A percentile compares a stretch with the other conserved stretches of the same genome.
phyloP scores from a whole-genome alignment of 75 land plant species.

The Cunninghamia lanceolata region DNA sequence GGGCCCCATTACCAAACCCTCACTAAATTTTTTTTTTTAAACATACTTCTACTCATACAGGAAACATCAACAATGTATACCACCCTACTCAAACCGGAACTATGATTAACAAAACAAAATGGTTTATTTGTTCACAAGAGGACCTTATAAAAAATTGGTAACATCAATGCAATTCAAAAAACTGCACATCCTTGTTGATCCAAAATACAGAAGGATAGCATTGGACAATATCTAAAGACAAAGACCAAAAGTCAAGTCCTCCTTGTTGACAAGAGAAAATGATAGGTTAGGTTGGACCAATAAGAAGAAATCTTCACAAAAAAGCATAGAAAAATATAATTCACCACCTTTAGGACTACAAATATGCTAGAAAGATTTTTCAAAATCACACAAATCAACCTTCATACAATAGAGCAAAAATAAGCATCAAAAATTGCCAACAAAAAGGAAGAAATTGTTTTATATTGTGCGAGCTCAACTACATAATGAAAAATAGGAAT shows the following conservation, averaged over 20 bases:
- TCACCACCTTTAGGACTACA: not conserved
- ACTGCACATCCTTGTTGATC: too few relatives aligned
- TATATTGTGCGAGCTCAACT: not conserved
- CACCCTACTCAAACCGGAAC: not conserved
- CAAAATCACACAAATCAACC: not conserved
- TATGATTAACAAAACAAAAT: not conserved
- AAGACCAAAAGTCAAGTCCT: not conserved
- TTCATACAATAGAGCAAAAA: not conserved
- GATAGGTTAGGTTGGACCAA: not conserved
- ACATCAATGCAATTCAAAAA: not conserved
- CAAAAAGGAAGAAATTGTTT: too few relatives aligned
- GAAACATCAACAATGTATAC: not conserved
- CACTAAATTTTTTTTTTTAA: too few relatives aligned
- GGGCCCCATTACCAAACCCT: too few relatives aligned
- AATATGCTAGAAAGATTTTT: not conserved
- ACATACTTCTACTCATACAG: not conserved
- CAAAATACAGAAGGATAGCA: too few relatives aligned
- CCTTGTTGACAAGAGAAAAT: not conserved
- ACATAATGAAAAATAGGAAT: not conserved
- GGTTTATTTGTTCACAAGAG: not conserved
- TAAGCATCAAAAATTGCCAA: not conserved
- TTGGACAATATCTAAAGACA: not conserved
- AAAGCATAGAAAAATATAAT: not conserved
- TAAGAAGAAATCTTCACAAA: not conserved
- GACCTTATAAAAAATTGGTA: not conserved